Evolutionary conservation across 2,329 filamentous ascomycete genomes (phyloP), one percentile per base, ranked within the genome.

Genomic region (Trichoderma atroviride): DNA sequence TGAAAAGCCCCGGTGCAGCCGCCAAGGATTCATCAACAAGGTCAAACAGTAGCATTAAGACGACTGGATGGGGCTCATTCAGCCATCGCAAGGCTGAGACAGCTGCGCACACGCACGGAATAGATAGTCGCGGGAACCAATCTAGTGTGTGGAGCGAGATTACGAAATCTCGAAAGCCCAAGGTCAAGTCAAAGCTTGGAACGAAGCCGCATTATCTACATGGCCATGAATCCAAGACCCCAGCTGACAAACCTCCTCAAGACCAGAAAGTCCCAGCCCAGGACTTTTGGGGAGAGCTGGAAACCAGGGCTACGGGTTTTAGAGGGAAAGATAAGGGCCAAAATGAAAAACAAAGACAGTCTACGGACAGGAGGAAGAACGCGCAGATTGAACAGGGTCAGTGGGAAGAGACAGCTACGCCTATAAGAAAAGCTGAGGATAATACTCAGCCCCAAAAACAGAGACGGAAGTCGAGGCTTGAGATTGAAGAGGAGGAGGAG

Each of bases 401-500:
- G 16, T 29, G 31, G 24, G 35, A 47, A 10, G 58, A 47, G 13
- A 31, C 35, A 24, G 16, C 27, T 7, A 35, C 37, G 50, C 22
- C 58, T 19, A 4, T 24, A 19, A 33, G 24, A 19, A 64, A 69
- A 29, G 65, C 47, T 52, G 35, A 43, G 2, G 69, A 70, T 31
- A 68, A 73, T 3, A 58, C 56, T 40, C 55, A 62, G 24, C 61
- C 70, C 27, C 72, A 73, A 13, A 75, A 74, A 52, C 68, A 73
- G 10, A 74, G 72, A 50, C 74, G 77, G 31, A 76, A 73, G 56
- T 78, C 78, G 7, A 75, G 78, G 31, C 79, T 79, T 50, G 78
- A 79, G 56, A 65, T 73, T 16, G 66, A 69, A 14, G 75, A 76
- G 19, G 59, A 56, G 19, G 73, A 56, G 19, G 73, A 75, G 58